Evolutionary conservation across 495 filamentous ascomycete species (phyloP).

Genomic region (Hypoxylon fragiforme): DNA sequence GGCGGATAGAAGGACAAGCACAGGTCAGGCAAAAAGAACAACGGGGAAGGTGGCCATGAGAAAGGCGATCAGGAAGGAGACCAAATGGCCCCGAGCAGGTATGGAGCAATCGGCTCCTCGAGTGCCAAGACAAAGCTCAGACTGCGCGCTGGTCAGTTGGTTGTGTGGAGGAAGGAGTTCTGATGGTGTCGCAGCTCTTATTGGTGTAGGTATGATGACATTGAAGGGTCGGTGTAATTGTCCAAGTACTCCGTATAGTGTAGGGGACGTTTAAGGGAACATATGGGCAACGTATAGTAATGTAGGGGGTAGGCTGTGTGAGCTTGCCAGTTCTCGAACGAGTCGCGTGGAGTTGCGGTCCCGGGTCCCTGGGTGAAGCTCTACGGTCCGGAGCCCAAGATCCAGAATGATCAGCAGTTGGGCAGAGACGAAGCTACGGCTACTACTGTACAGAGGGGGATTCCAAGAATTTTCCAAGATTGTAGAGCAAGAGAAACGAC

Average conservation of each 20-base stretch:
- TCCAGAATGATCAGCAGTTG: conserved; percentile 44
- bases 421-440: conserved; percentile 38
- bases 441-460: conserved; percentile 21
- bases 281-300: not conserved
- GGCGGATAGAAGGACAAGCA: conserved; percentile 34
- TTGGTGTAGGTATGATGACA: conserved; percentile 37
- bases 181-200: conserved; percentile 37
- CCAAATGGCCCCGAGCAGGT: conserved; percentile 28
- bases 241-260: conserved; percentile 20
- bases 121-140: conserved; percentile 36
- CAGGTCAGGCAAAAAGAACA: conserved; percentile 46
- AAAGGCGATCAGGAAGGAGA: conserved; percentile 39
- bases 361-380: conserved; percentile 37
- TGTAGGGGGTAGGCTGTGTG: conserved; percentile 17
- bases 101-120: conserved; percentile 36
- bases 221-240: conserved; percentile 38
- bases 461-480: conserved; percentile 21
- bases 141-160: conserved; percentile 37
- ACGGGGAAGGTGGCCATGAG: conserved; percentile 45
- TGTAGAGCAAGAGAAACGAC: conserved; percentile 26
- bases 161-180: conserved; percentile 36
- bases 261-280: conserved; percentile 13
- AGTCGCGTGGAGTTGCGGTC: conserved; percentile 35
- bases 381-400: conserved; percentile 37
- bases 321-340: conserved; percentile 36